phyloP scores from a whole-genome alignment of 257 asterid species.

The Verbena officinalis region DNA sequence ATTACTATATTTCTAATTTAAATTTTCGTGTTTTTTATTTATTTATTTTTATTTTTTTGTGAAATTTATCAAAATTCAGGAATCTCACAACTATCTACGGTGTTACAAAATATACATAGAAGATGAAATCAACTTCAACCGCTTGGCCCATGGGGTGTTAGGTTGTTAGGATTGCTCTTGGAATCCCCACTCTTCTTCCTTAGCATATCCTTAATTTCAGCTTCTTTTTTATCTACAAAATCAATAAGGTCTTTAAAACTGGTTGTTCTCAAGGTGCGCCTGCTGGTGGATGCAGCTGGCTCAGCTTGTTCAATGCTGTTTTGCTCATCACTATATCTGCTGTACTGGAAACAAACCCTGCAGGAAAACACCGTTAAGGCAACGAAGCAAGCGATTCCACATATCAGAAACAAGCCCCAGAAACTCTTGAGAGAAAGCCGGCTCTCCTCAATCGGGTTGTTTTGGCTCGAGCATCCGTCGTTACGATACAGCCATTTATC shows the following conservation, averaged over 20 bases:
- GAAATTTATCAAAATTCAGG: too few relatives aligned
- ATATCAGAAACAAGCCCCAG: slow-evolving; percentile 50
- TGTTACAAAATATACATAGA: background rate
- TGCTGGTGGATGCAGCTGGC: slow-evolving; percentile 27
- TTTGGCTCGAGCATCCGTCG: slow-evolving; percentile 28
- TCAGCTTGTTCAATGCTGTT: slow-evolving; percentile 37
- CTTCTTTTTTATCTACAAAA: slow-evolving; percentile 68
- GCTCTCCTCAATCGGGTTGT: slow-evolving; percentile 18
- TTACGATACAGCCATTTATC: slow-evolving; percentile 44
- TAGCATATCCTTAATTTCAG: slow-evolving; percentile 60
- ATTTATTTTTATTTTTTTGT: too few relatives aligned
- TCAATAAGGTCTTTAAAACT: slow-evolving; percentile 54
- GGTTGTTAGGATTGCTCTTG: slow-evolving; percentile 32
- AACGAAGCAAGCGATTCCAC: slow-evolving; percentile 36
- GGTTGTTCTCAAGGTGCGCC: slow-evolving; percentile 31
- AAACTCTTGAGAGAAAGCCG: slow-evolving; percentile 48
- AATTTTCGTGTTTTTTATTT: too few relatives aligned
- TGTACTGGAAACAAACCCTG: slow-evolving; percentile 57
- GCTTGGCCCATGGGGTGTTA: slow-evolving; percentile 43
- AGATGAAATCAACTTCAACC: slow-evolving; percentile 16
- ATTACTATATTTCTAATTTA: too few relatives aligned
- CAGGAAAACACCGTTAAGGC: slow-evolving; percentile 53
- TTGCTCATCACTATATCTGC: slow-evolving; percentile 37
- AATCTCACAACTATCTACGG: too few relatives aligned
- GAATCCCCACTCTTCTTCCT: slow-evolving; percentile 46